A percentile compares a stretch with the other conserved stretches of the same genome.
phyloP scores from a whole-genome alignment of 257 asterid species.

The Nicotiana noctiflora region DNA sequence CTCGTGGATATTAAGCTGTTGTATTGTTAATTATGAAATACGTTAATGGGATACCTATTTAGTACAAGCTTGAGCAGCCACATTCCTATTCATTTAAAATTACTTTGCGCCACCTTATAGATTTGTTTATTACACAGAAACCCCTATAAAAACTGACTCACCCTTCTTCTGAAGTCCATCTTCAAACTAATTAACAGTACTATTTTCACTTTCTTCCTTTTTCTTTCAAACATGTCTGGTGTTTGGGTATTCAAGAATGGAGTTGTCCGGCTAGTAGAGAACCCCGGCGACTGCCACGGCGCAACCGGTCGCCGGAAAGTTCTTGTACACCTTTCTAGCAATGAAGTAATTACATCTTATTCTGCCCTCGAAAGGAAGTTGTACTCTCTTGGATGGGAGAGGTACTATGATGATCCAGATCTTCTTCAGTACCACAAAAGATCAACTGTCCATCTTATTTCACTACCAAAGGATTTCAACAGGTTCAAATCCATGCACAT shows the following conservation, averaged over 20 bases:
- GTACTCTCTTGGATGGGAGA: conserved; percentile 37
- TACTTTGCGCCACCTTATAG: neutral
- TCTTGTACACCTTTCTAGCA: conserved; percentile 26
- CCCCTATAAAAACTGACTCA: conserved; percentile 21
- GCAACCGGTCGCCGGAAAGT: conserved; percentile 24
- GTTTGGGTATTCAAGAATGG: conserved; percentile 44
- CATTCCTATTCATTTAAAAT: neutral
- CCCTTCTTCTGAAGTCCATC: conserved; percentile 2
- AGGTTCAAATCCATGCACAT: conserved; percentile 41
- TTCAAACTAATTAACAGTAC: neutral
- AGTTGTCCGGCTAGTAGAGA: conserved; percentile 33
- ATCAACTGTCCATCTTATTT: conserved; percentile 41
- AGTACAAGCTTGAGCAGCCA: neutral
- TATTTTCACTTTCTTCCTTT: neutral
- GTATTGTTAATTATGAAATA: too few relatives aligned
- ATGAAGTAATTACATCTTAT: conserved; percentile 34
- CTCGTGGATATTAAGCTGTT: neutral
- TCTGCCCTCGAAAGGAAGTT: conserved; percentile 29
- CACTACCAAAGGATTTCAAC: conserved; percentile 41
- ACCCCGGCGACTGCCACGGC: conserved; percentile 27
- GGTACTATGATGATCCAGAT: conserved; percentile 43
- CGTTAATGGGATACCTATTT: neutral
- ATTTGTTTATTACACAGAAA: neutral
- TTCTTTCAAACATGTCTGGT: conserved; percentile 26
- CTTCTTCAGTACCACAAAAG: conserved; percentile 43